Conservation (phyloP, 306 rosid species). For the Sindora glabra region DNA sequence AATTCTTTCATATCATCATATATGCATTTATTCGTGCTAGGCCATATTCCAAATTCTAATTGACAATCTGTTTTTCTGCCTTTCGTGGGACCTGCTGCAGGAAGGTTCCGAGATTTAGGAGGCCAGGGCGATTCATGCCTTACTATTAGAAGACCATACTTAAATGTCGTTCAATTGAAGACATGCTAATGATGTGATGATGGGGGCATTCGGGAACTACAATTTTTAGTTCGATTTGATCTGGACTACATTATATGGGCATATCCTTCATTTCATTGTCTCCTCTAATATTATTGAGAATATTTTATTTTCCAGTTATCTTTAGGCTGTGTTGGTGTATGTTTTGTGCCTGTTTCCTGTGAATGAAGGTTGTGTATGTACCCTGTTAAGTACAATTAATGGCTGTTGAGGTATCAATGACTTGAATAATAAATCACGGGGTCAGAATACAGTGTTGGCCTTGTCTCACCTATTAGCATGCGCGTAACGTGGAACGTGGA, state of each 20-base stretch:
- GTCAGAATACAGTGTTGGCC: too few species aligned
- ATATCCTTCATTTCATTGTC: slow-evolving; percentile 1
- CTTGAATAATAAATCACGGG: too few species aligned
- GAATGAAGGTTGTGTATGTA: too few species aligned
- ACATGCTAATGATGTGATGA: neutral
- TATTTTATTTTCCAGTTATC: neutral
- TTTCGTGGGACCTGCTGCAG: slow-evolving; percentile 36
- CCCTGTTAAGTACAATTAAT: neutral
- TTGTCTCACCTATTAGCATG: too few species aligned
- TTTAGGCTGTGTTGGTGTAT: neutral
- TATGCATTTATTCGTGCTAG: neutral
- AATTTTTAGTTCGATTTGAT: neutral
- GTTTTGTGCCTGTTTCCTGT: slow-evolving; percentile 8
- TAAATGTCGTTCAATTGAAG: too few species aligned
- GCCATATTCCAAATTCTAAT: slow-evolving; percentile 1
- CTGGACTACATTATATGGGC: neutral
- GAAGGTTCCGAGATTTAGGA: slow-evolving; percentile 75
- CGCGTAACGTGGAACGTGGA: too few species aligned
- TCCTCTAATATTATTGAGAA: neutral
- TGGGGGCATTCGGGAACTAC: slow-evolving; percentile 11
- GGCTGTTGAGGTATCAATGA: neutral
- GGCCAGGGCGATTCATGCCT: slow-evolving; percentile 76
- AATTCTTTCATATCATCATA: neutral
- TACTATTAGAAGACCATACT: slow-evolving; percentile 52
- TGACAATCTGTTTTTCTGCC: neutral